Conservation (phyloP, 306 rosid species). For the Aeschynomene evenia region DNA sequence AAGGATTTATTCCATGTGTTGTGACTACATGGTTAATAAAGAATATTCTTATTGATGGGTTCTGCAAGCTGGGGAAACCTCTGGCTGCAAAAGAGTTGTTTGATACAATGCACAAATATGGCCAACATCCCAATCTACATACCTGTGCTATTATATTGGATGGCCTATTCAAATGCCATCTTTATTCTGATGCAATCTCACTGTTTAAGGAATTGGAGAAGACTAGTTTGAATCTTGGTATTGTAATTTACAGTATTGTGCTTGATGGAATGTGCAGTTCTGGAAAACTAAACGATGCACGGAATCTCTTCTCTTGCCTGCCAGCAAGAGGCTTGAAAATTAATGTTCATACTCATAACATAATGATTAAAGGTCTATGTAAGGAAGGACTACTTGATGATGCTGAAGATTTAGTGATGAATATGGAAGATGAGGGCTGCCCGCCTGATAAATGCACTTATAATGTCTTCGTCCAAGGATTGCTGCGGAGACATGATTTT, state of each 20-base stretch:
- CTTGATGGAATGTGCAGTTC: slow-evolving; percentile 33
- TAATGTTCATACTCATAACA: slow-evolving; percentile 27
- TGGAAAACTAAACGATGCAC: slow-evolving; percentile 30
- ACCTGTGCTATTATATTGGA: slow-evolving; percentile 32
- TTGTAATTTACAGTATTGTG: slow-evolving; percentile 35
- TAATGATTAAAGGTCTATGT: slow-evolving; percentile 43
- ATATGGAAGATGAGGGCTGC: slow-evolving; percentile 35
- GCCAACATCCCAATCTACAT: slow-evolving; percentile 32
- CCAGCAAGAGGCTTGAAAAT: slow-evolving; percentile 30
- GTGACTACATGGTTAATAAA: no score
- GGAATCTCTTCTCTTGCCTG: slow-evolving; percentile 22
- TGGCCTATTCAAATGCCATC: slow-evolving; percentile 29
- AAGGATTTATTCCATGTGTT: slow-evolving; percentile 33
- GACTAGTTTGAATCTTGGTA: slow-evolving; percentile 29
- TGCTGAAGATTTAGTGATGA: slow-evolving; percentile 32
- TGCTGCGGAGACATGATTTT: slow-evolving; percentile 31
- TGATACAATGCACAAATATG: slow-evolving; percentile 16
- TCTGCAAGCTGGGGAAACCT: slow-evolving; percentile 27
- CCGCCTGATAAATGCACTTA: slow-evolving; percentile 26
- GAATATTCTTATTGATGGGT: slow-evolving; percentile 34
- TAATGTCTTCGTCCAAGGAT: slow-evolving; percentile 32
- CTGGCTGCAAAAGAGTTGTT: slow-evolving; percentile 37
- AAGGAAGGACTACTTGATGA: slow-evolving; percentile 30
- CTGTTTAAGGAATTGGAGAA: slow-evolving; percentile 31
- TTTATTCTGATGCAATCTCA: slow-evolving; percentile 29